Base-by-base conservation (phyloP, 768 basidiomycete genomes). In the Mycena haematopus region DNA sequence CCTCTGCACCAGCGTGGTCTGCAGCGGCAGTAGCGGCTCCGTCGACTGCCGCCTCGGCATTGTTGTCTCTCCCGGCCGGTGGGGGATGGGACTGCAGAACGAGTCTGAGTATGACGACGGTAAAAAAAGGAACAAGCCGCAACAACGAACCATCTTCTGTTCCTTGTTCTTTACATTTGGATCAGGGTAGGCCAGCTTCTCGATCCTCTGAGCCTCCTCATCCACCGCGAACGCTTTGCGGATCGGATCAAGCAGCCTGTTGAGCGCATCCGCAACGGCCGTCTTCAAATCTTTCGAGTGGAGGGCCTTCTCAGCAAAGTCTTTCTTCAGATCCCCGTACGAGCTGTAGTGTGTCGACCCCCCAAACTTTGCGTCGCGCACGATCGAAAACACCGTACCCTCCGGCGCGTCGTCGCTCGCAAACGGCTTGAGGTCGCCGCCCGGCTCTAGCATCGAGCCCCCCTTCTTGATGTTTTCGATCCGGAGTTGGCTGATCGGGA, bases 241-340 rank as follows among this genome's bases (percentile, higher is more conserved):
- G 53, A 99, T 88, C 0, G 96, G 96, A 21, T 85, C 86, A 59
- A 99, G 76, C 45, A 99, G 77, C 24, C 80, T 80, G 70, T 85
- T 82, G 73, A 99, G 88, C 15, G 86, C 89, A 36, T 87, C 85
- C 46, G 84, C 82, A 17, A 96, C 92, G 0, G 86, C 84, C 3
- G 75, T 75, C 81, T 99, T 99, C 71, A 99, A 77, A 75, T 97
- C 97, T 35, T 86, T 88, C 8, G 97, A 96, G 74, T 97, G 95
- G 6, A 99, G 69, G 65, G 85, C 84, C 77, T 87, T 90, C 61
- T 80, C 82, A 29, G 80, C 85, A 72, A 95, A 99, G 56, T 91
- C 93, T n/a, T 80, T 79, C 74, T 91, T 80, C 66, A 98, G 72
- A 49, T 84, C 84, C 17, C 82, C 82, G 73, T 86, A 93, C 6